Evolutionary conservation across 2,329 filamentous ascomycete genomes (phyloP).

Genomic region (Graphilbum ipis-grandicollis): DNA sequence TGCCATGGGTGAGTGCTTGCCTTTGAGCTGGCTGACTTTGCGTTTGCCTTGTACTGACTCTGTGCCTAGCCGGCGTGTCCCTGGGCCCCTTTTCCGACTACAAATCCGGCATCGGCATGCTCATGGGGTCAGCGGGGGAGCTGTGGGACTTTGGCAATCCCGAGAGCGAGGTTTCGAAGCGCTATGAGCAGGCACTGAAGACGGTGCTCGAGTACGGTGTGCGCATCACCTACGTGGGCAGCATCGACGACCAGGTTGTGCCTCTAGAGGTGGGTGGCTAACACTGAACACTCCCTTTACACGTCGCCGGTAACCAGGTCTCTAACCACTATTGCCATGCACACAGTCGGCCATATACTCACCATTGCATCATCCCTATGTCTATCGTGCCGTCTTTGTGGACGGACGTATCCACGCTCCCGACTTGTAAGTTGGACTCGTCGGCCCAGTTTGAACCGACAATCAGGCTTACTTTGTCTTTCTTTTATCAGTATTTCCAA

Average conservation of each 20-base stretch:
- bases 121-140: slow-evolving; percentile 83
- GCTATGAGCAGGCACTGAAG: slow-evolving; percentile 61
- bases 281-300: neutral
- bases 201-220: slow-evolving; percentile 62
- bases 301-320: too few species aligned
- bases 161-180: slow-evolving; percentile 63
- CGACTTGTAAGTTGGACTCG: slow-evolving; percentile 46
- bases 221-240: slow-evolving; percentile 74
- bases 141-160: slow-evolving; percentile 85
- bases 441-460: too few species aligned
- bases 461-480: neutral
- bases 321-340: neutral
- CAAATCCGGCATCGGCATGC: slow-evolving; percentile 67
- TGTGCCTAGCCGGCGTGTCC: slow-evolving; percentile 57
- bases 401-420: slow-evolving; percentile 83
- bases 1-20: slow-evolving; percentile 37
- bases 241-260: slow-evolving; percentile 92
- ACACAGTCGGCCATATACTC: slow-evolving; percentile 64
- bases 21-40: neutral
- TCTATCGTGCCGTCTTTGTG: slow-evolving; percentile 90
- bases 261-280: slow-evolving; percentile 56
- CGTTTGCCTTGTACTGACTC: too few species aligned
- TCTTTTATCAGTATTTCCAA: slow-evolving; percentile 47
- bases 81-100: slow-evolving; percentile 87
- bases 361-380: slow-evolving; percentile 74